These are phyloP conservation scores for Dictyostelium firmibasis DNA, from an alignment of 78 protist genomes.

Conservation along the genomic window DNA sequence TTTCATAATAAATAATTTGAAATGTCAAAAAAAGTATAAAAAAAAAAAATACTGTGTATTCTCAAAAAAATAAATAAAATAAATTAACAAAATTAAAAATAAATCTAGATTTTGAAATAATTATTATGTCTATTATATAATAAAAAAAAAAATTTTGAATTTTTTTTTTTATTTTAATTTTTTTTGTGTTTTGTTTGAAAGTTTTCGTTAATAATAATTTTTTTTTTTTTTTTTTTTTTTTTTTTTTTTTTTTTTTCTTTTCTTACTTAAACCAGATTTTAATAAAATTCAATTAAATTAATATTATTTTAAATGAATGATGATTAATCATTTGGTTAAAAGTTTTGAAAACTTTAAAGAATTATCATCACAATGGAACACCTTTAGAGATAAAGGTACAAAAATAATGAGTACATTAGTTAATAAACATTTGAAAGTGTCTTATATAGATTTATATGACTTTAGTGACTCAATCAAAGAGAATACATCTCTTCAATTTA, in stretches of 20 bases:
- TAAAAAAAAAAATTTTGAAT: too few species aligned
- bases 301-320: not conserved
- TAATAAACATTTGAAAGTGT: conserved; percentile 23
- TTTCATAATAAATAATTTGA: too few species aligned
- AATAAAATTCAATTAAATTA: not conserved
- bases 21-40: too few species aligned
- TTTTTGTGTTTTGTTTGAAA: too few species aligned
- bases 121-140: too few species aligned
- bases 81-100: too few species aligned
- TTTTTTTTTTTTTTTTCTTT: not conserved
- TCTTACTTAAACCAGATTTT: too few species aligned
- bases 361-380: conserved; percentile 51
- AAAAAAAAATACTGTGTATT: too few species aligned
- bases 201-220: too few species aligned
- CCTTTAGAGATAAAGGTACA: conserved; percentile 63
- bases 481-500: not conserved
- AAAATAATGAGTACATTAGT: not conserved
- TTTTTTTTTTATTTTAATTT: too few species aligned
- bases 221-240: not conserved
- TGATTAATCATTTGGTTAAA: conserved; percentile 2
- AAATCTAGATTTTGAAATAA: too few species aligned
- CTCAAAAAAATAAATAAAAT: too few species aligned
- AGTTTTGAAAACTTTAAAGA: conserved; percentile 23
- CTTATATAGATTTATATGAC: conserved; percentile 1
- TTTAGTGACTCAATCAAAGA: not conserved